Conservation (phyloP, 768 basidiomycete genomes). For the Russula lepida region DNA sequence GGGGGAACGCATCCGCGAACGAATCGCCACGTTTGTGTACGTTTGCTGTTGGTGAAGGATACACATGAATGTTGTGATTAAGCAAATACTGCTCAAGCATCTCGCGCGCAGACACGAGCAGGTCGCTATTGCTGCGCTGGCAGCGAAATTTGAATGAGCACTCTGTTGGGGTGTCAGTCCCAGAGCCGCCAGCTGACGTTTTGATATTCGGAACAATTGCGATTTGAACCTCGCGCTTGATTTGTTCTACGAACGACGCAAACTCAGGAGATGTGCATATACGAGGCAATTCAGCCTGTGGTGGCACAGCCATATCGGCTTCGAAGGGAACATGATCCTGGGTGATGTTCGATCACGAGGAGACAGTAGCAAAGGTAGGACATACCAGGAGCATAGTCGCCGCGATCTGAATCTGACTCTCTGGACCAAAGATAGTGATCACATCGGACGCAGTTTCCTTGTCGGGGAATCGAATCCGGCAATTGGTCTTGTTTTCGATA, state of each 20-base stretch:
- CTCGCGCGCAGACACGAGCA: constrained; percentile 81
- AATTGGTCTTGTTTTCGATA: constrained; percentile 95
- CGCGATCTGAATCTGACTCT: constrained; percentile 94
- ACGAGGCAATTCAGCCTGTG: constrained; percentile 67
- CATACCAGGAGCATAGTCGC: constrained; percentile 89
- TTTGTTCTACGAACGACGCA: constrained; percentile 72
- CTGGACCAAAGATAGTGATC: constrained; percentile 93
- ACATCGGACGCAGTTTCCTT: constrained; percentile 92
- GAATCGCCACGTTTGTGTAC: constrained; percentile 84
- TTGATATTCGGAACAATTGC: constrained; percentile 79
- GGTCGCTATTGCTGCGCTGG: constrained; percentile 91
- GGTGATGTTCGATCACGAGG: constrained; percentile 2
- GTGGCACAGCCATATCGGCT: constrained; percentile 87
- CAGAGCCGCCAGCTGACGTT: constrained; percentile 39
- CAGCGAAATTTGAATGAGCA: constrained; percentile 94
- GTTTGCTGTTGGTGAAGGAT: constrained; percentile 70
- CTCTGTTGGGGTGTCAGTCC: constrained; percentile 56
- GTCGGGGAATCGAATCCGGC: constrained; percentile 84
- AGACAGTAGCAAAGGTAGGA: constrained; percentile 10
- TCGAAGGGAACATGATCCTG: constrained; percentile 97
- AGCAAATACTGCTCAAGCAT: constrained; percentile 87
- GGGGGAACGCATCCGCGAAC: constrained; percentile 91
- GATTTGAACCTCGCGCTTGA: constrained; percentile 92
- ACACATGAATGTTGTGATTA: constrained; percentile 74
- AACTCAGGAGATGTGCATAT: constrained; percentile 79